A percentile compares a stretch with the other conserved stretches of the same genome.
These are phyloP conservation scores for Saprolegnia parasitica DNA, from an alignment of 352 stramenopile species.

Conservation along the genomic window DNA sequence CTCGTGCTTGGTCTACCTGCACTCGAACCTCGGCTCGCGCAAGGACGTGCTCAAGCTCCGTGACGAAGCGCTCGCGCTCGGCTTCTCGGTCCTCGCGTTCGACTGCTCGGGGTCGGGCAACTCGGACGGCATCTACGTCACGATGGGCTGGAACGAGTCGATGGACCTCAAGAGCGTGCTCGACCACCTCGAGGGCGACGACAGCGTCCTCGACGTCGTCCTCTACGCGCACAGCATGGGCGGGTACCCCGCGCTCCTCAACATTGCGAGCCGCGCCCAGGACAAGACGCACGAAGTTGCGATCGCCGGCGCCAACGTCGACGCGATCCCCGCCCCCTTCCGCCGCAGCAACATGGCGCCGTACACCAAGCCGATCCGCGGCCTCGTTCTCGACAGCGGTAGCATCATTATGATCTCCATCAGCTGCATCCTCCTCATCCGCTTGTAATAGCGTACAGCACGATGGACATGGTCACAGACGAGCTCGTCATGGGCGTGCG, in stretches of 20 bases:
- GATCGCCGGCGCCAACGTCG: constrained; percentile 36
- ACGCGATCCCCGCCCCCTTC: constrained; percentile 52
- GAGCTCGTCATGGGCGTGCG: constrained; percentile 59
- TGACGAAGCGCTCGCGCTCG: constrained; percentile 50
- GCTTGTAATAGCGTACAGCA: constrained; percentile 39
- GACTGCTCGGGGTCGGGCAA: constrained; percentile 75
- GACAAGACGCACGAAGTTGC: constrained; percentile 46
- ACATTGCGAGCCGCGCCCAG: constrained; percentile 57
- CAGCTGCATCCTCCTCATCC: no score
- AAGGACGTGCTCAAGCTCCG: constrained; percentile 63
- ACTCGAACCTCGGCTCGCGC: constrained; percentile 79
- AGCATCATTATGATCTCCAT: no score
- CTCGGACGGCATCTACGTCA: constrained; percentile 81
- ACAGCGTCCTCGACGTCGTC: constrained; percentile 48
- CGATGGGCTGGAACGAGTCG: constrained; percentile 79
- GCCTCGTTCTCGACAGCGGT: constrained; percentile 66
- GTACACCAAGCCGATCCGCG: constrained; percentile 60
- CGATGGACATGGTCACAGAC: constrained; percentile 60
- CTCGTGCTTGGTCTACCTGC: constrained; percentile 70
- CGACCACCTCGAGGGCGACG: constrained; percentile 48
- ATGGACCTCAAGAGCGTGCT: constrained; percentile 69
- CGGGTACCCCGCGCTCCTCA: constrained; percentile 69
- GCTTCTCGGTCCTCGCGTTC: constrained; percentile 77
- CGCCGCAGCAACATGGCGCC: constrained; percentile 39
- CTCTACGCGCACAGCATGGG: constrained; percentile 84